Percentiles rank a stretch among this genome's conserved stretches.
These are phyloP conservation scores for Cnidoscolus chayamansa DNA, from an alignment of 441 rosid genomes.

Conservation along the genomic window DNA sequence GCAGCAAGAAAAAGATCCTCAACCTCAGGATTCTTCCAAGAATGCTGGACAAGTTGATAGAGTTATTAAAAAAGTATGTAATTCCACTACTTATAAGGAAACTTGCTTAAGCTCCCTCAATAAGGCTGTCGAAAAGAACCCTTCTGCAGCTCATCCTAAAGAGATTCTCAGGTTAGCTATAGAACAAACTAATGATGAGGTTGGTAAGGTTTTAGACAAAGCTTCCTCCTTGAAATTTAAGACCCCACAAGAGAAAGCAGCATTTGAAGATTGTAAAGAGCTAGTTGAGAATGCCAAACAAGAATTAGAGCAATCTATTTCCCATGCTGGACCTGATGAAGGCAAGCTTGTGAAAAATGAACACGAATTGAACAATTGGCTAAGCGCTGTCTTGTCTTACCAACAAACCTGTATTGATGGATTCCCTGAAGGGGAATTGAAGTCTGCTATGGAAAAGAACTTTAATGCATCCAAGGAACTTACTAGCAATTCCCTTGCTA, in stretches of 20 bases:
- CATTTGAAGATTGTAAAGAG: slow-evolving; percentile 52
- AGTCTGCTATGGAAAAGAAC: slow-evolving; percentile 39
- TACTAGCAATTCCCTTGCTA: slow-evolving; percentile 69
- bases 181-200: slow-evolving; percentile 38
- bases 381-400: slow-evolving; percentile 78
- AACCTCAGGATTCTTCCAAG: neutral
- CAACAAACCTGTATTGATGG: slow-evolving; percentile 68
- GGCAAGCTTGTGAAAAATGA: slow-evolving; percentile 25
- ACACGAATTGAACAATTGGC: slow-evolving; percentile 49
- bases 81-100: slow-evolving; percentile 39
- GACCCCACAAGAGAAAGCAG: slow-evolving; percentile 43
- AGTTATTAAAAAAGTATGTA: slow-evolving; percentile 44
- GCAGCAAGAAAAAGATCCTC: neutral
- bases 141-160: slow-evolving; percentile 35
- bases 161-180: slow-evolving; percentile 44
- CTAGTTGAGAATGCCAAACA: slow-evolving; percentile 48
- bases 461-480: slow-evolving; percentile 41
- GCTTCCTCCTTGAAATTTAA: slow-evolving; percentile 34
- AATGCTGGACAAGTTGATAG: slow-evolving; percentile 25
- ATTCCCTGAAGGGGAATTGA: slow-evolving; percentile 55
- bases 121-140: slow-evolving; percentile 28
- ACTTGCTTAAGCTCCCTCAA: slow-evolving; percentile 43
- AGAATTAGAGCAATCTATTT: slow-evolving; percentile 34
- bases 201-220: slow-evolving; percentile 33
- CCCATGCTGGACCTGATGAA: slow-evolving; percentile 21